Percentiles rank a stretch among this genome's conserved stretches.
Conservation (phyloP, 2,329 filamentous ascomycete genomes). For the Xylariaceae sp. region DNA sequence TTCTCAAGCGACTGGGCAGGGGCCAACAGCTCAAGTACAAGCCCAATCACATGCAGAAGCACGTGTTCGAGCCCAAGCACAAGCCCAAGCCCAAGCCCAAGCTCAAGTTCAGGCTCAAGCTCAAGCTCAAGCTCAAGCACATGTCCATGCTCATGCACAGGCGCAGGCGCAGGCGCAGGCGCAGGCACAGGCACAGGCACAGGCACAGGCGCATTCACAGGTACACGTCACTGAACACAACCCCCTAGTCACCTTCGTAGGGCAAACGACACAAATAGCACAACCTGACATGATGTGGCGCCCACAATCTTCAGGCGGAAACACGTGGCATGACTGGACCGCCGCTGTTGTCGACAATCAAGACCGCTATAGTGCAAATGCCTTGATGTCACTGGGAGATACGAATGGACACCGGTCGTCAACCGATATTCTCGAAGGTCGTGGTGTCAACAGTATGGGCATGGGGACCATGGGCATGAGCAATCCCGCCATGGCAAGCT, state of each 20-base stretch:
- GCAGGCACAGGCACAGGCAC: constrained; percentile 19
- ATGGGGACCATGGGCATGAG: constrained; percentile 27
- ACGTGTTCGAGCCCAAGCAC: constrained; percentile 26
- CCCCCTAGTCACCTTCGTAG: constrained; percentile 29
- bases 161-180: constrained; percentile 25
- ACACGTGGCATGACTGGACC: constrained; percentile 54
- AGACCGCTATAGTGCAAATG: constrained; percentile 47
- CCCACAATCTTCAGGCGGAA: constrained; percentile 34
- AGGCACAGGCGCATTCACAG: constrained; percentile 20
- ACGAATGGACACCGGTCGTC: constrained; percentile 18
- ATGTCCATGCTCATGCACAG: constrained; percentile 28
- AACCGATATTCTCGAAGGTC: constrained; percentile 23
- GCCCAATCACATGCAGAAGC: constrained; percentile 24
- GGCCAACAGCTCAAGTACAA: constrained; percentile 23
- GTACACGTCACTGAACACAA: constrained; percentile 25
- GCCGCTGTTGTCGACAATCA: constrained; percentile 47
- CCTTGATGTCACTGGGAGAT: constrained; percentile 45
- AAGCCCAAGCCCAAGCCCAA: constrained; percentile 29
- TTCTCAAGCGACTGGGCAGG: constrained; percentile 27
- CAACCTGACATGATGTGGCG: constrained; percentile 32
- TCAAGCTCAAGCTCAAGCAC: constrained; percentile 26
- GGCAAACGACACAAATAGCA: constrained; percentile 31
- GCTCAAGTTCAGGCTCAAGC: constrained; percentile 25
- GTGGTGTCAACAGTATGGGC: constrained; percentile 20
- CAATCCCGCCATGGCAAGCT: constrained; percentile 23